These are phyloP conservation scores for Pseudonectria foliicola DNA, from an alignment of 2,329 filamentous ascomycete genomes.

Conservation along the genomic window DNA sequence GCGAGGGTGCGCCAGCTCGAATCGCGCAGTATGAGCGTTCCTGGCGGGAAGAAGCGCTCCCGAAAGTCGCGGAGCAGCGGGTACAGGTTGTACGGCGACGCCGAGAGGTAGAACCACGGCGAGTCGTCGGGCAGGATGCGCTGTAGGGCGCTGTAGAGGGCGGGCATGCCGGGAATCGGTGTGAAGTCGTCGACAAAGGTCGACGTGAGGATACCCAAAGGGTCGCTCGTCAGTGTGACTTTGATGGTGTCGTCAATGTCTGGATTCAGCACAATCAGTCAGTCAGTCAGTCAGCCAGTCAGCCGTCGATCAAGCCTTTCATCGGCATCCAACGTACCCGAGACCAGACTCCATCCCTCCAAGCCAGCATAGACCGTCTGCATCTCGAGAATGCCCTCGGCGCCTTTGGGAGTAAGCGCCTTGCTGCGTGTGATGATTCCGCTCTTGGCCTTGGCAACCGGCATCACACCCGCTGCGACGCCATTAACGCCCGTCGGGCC, in stretches of 20 bases:
- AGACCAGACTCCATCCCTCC: slow-evolving; percentile 78
- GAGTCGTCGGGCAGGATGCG: slow-evolving; percentile 47
- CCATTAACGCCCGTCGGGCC: slow-evolving; percentile 67
- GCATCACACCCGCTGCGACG: slow-evolving; percentile 58
- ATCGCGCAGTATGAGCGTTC: slow-evolving; percentile 78
- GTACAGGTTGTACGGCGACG: slow-evolving; percentile 91
- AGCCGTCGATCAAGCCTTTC: no score
- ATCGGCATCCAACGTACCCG: slow-evolving; percentile 52
- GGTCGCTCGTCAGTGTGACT: slow-evolving; percentile 72
- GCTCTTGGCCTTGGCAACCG: slow-evolving; percentile 39
- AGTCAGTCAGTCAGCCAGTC: no score
- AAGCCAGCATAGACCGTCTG: slow-evolving; percentile 68
- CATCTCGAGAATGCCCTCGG: slow-evolving; percentile 52
- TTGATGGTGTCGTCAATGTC: slow-evolving; percentile 97
- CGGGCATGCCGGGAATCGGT: slow-evolving; percentile 74
- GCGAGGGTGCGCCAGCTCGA: slow-evolving; percentile 78
- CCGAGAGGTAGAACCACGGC: slow-evolving; percentile 88
- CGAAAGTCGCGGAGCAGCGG: slow-evolving; percentile 76
- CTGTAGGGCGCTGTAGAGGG: slow-evolving; percentile 66
- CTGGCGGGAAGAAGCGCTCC: slow-evolving; percentile 61
- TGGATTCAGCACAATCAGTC: slow-evolving; percentile 30
- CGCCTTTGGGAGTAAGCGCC: slow-evolving; percentile 43
- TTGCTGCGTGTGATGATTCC: slow-evolving; percentile 40
- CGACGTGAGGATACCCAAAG: slow-evolving; percentile 70
- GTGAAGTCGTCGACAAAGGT: slow-evolving; percentile 74